phyloP scores from a whole-genome alignment of 306 rosid species.

The Cucumis hystrix region DNA sequence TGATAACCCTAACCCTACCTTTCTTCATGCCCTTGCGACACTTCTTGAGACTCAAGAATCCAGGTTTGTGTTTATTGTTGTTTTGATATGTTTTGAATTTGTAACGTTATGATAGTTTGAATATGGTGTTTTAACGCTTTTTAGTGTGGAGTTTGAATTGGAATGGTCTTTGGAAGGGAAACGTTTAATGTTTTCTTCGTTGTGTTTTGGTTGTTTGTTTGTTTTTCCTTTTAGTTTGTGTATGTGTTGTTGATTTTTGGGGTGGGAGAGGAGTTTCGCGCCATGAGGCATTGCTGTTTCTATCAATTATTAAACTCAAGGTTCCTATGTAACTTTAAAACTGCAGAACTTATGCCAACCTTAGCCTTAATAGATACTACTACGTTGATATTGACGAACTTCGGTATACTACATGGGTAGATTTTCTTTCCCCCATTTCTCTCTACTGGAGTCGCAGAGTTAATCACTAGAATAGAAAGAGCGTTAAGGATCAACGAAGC shows the following conservation, averaged over 20 bases:
- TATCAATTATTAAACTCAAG: background rate
- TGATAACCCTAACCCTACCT: constrained; percentile 61
- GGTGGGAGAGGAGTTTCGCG: background rate
- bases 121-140: background rate
- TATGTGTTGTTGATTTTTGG: background rate
- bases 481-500: background rate
- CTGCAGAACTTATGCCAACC: background rate
- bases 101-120: background rate
- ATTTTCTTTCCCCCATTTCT: background rate
- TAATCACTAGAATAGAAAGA: background rate
- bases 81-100: background rate
- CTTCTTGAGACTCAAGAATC: constrained; percentile 72
- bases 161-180: background rate
- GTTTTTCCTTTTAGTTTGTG: background rate
- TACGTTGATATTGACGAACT: background rate
- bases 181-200: background rate
- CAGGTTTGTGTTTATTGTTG: constrained; percentile 21
- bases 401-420: background rate
- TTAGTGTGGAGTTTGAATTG: background rate
- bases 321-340: background rate
- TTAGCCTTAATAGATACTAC: background rate
- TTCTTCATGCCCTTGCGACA: constrained; percentile 78
- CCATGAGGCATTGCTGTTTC: background rate
- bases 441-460: background rate
- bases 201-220: background rate